Evolutionary conservation across 2,329 filamentous ascomycete genomes (phyloP).

Genomic region (Arthroderma sp.): DNA sequence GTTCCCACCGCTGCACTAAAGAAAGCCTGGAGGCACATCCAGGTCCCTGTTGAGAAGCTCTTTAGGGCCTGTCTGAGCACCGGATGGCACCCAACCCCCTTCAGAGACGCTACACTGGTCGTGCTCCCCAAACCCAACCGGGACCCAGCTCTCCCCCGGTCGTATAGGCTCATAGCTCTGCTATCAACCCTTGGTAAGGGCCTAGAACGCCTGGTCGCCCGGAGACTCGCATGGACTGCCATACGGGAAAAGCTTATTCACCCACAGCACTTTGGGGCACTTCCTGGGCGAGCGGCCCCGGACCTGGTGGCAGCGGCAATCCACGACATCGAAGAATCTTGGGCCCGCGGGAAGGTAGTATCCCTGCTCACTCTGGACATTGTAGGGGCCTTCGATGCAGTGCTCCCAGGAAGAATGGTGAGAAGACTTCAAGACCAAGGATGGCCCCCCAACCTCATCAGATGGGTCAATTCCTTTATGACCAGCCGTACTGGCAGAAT

Average conservation of each 20-base stretch:
- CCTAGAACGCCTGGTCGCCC: constrained; percentile 15
- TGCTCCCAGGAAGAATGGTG: constrained; percentile 4
- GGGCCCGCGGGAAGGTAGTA: background rate
- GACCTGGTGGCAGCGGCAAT: constrained; percentile 1
- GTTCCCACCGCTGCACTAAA: background rate
- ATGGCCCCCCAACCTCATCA: background rate
- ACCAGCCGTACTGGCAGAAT: background rate
- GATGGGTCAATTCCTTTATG: constrained; percentile 3
- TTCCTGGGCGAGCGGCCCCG: constrained; percentile 7
- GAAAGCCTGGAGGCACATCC: background rate
- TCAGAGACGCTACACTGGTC: constrained; percentile 13
- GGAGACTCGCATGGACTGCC: constrained; percentile 11
- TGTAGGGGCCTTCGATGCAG: constrained; percentile 6
- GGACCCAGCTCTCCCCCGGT: constrained; percentile 10
- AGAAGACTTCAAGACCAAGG: constrained; percentile 1
- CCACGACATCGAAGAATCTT: constrained; percentile 2
- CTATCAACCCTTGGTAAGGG: constrained; percentile 18
- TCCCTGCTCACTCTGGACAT: constrained; percentile 6
- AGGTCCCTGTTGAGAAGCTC: constrained; percentile 3
- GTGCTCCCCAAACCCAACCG: constrained; percentile 16
- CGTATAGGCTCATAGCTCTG: constrained; percentile 16
- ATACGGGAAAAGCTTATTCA: constrained; percentile 13
- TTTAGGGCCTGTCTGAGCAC: constrained; percentile 11
- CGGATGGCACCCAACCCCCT: constrained; percentile 12
- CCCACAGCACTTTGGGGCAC: constrained; percentile 12